Percentiles rank a stretch among this genome's conserved stretches.
phyloP scores from a whole-genome alignment of 2,329 filamentous ascomycete species.

The Sclerotinia sclerotiorum region DNA sequence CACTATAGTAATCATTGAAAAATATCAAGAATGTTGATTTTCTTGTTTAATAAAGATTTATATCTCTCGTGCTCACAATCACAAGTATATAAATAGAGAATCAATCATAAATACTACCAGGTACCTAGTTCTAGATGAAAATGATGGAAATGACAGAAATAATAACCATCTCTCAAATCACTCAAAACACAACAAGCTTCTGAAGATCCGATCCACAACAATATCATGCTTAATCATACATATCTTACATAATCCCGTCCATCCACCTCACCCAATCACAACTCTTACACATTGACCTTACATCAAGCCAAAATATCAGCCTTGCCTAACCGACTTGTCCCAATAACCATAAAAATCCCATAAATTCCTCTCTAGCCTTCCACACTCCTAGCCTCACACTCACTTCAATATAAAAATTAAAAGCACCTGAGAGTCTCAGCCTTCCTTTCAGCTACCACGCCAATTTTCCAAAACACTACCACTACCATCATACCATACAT shows the following conservation, averaged over 20 bases:
- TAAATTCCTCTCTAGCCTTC: too few species aligned
- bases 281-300: too few species aligned
- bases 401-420: neutral
- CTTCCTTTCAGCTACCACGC: neutral
- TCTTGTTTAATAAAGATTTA: neutral
- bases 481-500: neutral
- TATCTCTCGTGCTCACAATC: neutral
- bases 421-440: neutral
- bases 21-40: neutral
- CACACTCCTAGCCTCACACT: neutral
- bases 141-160: neutral
- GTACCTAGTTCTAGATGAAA: too few species aligned
- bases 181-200: conserved; percentile 12
- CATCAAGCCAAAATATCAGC: too few species aligned
- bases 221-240: neutral
- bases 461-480: neutral
- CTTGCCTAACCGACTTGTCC: too few species aligned
- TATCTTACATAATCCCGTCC: neutral
- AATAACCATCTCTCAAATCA: neutral
- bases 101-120: neutral
- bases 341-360: too few species aligned
- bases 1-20: neutral
- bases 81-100: neutral
- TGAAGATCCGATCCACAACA: conserved; percentile 11
- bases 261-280: neutral